Conservation (phyloP, 208 protist genomes). For the Trypanosoma melophagium region DNA sequence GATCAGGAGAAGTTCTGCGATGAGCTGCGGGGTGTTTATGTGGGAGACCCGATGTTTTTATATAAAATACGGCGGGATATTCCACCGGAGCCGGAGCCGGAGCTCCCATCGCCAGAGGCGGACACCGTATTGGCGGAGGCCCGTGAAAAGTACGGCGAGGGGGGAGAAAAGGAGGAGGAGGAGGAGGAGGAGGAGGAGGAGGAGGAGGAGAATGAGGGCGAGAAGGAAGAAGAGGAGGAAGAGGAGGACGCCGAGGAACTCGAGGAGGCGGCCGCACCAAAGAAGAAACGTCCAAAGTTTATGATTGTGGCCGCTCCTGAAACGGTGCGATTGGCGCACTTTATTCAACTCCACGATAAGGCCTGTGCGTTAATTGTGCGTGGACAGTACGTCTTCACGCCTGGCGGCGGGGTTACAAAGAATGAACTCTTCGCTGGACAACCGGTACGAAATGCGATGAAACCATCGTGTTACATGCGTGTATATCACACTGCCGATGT, state of each 20-base stretch:
- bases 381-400: slow-evolving; percentile 56
- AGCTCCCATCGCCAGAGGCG: slow-evolving; percentile 42
- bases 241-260: slow-evolving; percentile 29
- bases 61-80: slow-evolving; percentile 87
- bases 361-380: slow-evolving; percentile 77
- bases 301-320: slow-evolving; percentile 80
- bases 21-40: slow-evolving; percentile 76
- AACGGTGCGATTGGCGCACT: slow-evolving; percentile 77
- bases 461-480: slow-evolving; percentile 85
- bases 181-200: slow-evolving; percentile 46
- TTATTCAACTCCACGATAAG: slow-evolving; percentile 75
- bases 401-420: slow-evolving; percentile 29
- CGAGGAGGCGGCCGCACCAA: slow-evolving; percentile 29
- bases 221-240: slow-evolving; percentile 44
- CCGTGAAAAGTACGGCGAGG: slow-evolving; percentile 40
- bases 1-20: slow-evolving; percentile 83
- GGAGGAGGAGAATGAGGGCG: slow-evolving; percentile 54
- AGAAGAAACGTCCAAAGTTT: slow-evolving; percentile 70
- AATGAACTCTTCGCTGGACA: slow-evolving; percentile 83
- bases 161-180: slow-evolving; percentile 25
- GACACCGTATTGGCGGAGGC: slow-evolving; percentile 47
- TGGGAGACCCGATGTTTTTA: slow-evolving; percentile 74
- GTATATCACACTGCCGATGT: slow-evolving; percentile 37
- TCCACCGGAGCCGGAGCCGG: slow-evolving; percentile 65
- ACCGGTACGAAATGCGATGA: slow-evolving; percentile 69